Percentiles rank a stretch among this genome's conserved stretches.
Evolutionary conservation across 2,329 filamentous ascomycete species (phyloP).

Genomic region (Ceratocystis cubensis): DNA sequence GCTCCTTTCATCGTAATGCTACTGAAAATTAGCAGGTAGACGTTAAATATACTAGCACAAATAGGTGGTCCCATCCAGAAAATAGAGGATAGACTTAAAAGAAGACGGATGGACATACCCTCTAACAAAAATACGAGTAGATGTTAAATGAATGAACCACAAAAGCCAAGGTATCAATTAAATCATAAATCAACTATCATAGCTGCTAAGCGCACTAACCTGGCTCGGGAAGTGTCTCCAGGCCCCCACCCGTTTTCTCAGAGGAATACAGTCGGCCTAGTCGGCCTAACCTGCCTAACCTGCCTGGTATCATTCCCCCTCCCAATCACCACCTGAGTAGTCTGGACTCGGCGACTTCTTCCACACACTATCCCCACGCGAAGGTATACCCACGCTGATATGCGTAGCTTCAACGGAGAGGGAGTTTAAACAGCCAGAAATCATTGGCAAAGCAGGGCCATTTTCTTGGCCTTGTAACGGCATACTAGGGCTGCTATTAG

Average conservation of each 20-base stretch:
- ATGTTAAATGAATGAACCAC: background rate
- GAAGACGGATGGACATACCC: background rate
- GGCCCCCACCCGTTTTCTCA: background rate
- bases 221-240: background rate
- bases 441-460: background rate
- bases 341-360: conserved; percentile 10
- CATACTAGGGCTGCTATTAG: background rate
- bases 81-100: background rate
- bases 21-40: no score
- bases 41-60: no score
- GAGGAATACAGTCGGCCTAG: background rate
- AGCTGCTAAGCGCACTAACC: no score
- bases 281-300: background rate
- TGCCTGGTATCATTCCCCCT: conserved; percentile 4
- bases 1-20: no score
- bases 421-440: background rate
- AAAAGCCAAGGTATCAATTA: background rate
- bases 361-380: conserved; percentile 7
- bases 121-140: background rate
- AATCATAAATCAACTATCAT: background rate
- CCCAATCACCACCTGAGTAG: conserved; percentile 16
- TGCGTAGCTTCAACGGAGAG: background rate
- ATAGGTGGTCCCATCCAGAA: background rate
- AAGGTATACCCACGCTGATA: background rate
- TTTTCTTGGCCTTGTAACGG: background rate